These are phyloP conservation scores for Antonospora locustae DNA, from an alignment of 371 early-diverging fungal species.

Conservation along the genomic window DNA sequence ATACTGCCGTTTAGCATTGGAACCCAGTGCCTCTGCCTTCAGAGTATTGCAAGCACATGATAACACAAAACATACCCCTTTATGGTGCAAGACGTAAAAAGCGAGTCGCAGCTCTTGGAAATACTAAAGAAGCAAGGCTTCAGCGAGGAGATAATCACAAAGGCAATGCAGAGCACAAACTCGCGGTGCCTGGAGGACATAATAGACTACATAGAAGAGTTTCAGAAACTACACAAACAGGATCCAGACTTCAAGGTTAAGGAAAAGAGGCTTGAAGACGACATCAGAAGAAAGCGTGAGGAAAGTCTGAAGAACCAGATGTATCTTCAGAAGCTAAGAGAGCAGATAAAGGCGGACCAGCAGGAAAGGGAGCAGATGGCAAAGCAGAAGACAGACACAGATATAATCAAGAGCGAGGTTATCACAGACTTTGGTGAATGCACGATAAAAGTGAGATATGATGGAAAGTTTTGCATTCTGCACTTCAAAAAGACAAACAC, in stretches of 20 bases:
- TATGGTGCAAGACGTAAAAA: neutral
- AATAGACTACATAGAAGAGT: neutral
- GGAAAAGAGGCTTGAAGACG: neutral
- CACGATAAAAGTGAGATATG: neutral
- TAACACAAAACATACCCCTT: no score
- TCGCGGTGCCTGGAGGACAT: neutral
- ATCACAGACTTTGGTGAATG: neutral
- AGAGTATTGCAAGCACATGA: neutral
- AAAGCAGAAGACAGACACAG: constrained; percentile 1
- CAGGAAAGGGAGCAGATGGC: constrained; percentile 2
- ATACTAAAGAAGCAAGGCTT: neutral
- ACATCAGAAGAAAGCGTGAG: neutral
- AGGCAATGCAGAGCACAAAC: neutral
- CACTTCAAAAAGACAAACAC: neutral
- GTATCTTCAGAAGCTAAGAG: constrained; percentile 1
- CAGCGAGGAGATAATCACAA: neutral
- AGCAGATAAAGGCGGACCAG: neutral
- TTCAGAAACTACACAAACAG: neutral
- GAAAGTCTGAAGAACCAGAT: neutral
- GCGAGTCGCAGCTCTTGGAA: neutral
- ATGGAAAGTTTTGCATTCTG: neutral
- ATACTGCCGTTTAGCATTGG: no score
- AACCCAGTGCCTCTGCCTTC: neutral
- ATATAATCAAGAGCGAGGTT: neutral
- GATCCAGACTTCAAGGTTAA: neutral